Conservation (phyloP, 2,329 filamentous ascomycete genomes). For the Diaporthe sp. region DNA sequence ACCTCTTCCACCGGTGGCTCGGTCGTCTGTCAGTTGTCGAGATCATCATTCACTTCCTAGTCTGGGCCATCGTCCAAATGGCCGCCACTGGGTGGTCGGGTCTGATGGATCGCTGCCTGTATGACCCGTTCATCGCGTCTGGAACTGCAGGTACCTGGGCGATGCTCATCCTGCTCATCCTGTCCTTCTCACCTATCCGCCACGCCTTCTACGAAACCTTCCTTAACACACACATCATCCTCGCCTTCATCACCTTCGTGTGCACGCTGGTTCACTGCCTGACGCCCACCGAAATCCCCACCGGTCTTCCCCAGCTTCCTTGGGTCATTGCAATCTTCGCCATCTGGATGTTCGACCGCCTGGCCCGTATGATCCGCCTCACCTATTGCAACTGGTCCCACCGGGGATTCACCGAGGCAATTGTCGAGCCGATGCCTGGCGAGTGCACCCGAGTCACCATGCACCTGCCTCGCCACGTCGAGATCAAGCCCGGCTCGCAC, state of each 20-base stretch:
- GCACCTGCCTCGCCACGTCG: slow-evolving; percentile 75
- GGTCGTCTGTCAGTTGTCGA: slow-evolving; percentile 81
- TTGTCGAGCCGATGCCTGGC: slow-evolving; percentile 77
- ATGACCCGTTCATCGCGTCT: slow-evolving; percentile 75
- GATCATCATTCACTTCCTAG: slow-evolving; percentile 76
- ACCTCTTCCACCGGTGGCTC: slow-evolving; percentile 88
- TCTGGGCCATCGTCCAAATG: slow-evolving; percentile 81
- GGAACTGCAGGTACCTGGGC: slow-evolving; percentile 73
- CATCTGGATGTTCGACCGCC: slow-evolving; percentile 83
- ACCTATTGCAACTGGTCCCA: slow-evolving; percentile 76
- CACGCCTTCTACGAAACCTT: slow-evolving; percentile 99
- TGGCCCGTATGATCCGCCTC: slow-evolving; percentile 73
- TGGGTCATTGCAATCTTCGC: slow-evolving; percentile 82
- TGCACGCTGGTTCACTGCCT: slow-evolving; percentile 86
- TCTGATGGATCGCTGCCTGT: slow-evolving; percentile 66
- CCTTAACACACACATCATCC: slow-evolving; percentile 84
- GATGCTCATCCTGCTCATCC: slow-evolving; percentile 76
- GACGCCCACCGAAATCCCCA: slow-evolving; percentile 70
- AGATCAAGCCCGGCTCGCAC: slow-evolving; percentile 79
- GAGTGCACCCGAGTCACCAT: slow-evolving; percentile 80
- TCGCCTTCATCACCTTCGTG: slow-evolving; percentile 77
- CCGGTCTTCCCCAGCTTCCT: slow-evolving; percentile 78
- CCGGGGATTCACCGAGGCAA: slow-evolving; percentile 73
- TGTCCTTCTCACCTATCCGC: slow-evolving; percentile 83
- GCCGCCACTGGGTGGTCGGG: slow-evolving; percentile 74